phyloP scores from a whole-genome alignment of 2,329 filamentous ascomycete genomes.

The Fusarium secorum region DNA sequence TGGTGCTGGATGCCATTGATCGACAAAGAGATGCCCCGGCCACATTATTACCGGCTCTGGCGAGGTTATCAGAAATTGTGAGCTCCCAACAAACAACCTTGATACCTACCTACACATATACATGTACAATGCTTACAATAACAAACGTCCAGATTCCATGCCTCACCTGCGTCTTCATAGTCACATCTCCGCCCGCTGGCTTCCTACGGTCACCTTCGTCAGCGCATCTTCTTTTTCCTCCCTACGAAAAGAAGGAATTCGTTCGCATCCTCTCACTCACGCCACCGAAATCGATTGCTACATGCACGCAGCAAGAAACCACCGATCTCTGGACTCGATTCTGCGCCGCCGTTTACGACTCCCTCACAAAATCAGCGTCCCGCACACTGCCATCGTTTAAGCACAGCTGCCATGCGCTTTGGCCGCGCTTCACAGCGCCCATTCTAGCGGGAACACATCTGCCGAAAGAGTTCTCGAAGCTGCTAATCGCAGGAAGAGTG shows the following conservation, averaged over 20 bases:
- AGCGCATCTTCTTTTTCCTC: conserved; percentile 81
- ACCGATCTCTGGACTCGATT: conserved; percentile 81
- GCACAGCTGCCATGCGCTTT: conserved; percentile 75
- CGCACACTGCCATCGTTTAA: conserved; percentile 79
- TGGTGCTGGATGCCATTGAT: conserved; percentile 91
- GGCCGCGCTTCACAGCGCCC: conserved; percentile 84
- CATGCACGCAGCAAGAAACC: conserved; percentile 63
- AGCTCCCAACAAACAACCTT: conserved; percentile 43
- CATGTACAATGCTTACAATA: neutral
- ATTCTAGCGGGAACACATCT: conserved; percentile 76
- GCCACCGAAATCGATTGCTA: conserved; percentile 55
- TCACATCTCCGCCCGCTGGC: conserved; percentile 73
- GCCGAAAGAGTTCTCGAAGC: conserved; percentile 82
- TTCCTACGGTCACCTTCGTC: conserved; percentile 74
- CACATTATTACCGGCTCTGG: conserved; percentile 82
- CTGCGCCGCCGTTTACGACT: conserved; percentile 84
- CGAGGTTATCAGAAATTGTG: conserved; percentile 82
- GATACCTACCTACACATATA: neutral
- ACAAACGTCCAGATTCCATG: conserved; percentile 71
- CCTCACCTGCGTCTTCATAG: conserved; percentile 79
- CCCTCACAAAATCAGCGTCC: conserved; percentile 80
- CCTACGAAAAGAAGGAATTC: conserved; percentile 83
- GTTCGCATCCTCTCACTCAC: conserved; percentile 75
- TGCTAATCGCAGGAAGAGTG: conserved; percentile 74
- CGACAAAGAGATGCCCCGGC: conserved; percentile 79